Base-by-base conservation (phyloP, 768 basidiomycete genomes). In the Mycena galericulata region DNA sequence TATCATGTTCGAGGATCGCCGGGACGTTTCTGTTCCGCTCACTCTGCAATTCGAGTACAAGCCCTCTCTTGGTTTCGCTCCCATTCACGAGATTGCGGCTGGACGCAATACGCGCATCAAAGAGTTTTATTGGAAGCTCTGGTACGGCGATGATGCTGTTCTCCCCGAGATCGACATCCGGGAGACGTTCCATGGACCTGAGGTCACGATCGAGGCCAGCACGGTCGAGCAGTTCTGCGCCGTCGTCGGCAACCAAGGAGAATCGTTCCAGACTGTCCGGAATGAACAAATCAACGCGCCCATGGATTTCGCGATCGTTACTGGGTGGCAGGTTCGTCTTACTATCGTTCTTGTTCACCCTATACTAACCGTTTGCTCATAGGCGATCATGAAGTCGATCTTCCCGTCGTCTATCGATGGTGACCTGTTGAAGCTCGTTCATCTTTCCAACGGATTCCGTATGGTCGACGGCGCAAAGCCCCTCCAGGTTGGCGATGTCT, bases 381-480 rank as follows among this genome's bases (percentile, higher is more conserved):
- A 97, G 96, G 94, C 97, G n/a, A 99, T 99, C 81, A 99, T 99
- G 93, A 95, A 94, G 79, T 90, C 96, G 1, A 97, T 99, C 80
- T 99, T 99, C 90, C 98, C 98, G 8, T 77, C 86, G 15, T 80
- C 89, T 14, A 95, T 99, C 76, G 94, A 99, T 70, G 98, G 97
- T 1, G 97, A 99, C 79, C 82, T 99, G 18, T 85, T 99, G 73
- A 97, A 96, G 79, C 91, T 99, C 36, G 97, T 99, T 50, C 98
- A 99, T 77, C 88, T 99, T 18, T 96, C 96, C 10, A 99, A 99
- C 77, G 96, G 96, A 47, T 99, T 99, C 91, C 90, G 90, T 61
- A 88, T 96, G 78, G 82, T 97, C 69, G 87, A 93, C 27, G 95
- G 92, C 51, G 89, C 91, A 26, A 87, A 84, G 63, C 88, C 92